phyloP scores from a whole-genome alignment of 768 basidiomycete genomes.

The Peribolospora kevripleyi region DNA sequence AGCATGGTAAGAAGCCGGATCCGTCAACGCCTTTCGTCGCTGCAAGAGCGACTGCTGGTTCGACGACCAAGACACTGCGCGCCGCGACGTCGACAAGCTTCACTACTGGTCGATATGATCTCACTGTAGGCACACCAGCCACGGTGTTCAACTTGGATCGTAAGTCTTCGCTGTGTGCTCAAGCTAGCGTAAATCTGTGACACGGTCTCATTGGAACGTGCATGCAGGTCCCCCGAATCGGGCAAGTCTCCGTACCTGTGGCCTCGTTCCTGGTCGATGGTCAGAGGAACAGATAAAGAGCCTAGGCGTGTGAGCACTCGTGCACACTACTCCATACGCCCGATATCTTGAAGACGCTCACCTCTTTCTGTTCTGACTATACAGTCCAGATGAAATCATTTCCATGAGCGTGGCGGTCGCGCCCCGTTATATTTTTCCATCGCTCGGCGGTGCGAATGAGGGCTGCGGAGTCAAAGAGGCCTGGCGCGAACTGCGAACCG shows the following conservation, averaged over 20 bases:
- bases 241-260: neutral
- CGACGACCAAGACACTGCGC: neutral
- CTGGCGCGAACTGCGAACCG: slow-evolving; percentile 10
- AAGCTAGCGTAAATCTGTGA: neutral
- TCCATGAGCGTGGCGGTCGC: slow-evolving; percentile 6
- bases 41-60: too few relatives aligned
- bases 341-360: too few relatives aligned
- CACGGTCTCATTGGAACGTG: neutral
- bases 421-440: slow-evolving; percentile 1
- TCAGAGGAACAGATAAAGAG: too few relatives aligned
- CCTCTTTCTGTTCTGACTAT: neutral
- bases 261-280: neutral
- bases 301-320: too few relatives aligned
- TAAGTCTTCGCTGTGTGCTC: neutral
- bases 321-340: too few relatives aligned
- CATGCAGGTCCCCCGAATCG: neutral
- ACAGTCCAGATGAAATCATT: slow-evolving; percentile 9
- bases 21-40: neutral
- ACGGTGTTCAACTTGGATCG: slow-evolving; percentile 10
- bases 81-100: neutral
- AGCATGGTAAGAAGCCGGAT: slow-evolving; percentile 8
- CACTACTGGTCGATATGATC: neutral
- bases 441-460: slow-evolving; percentile 8
- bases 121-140: neutral
- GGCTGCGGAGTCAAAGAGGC: slow-evolving; percentile 16